phyloP scores from a whole-genome alignment of 75 land plant species.

The Isoetes taiwanensis region DNA sequence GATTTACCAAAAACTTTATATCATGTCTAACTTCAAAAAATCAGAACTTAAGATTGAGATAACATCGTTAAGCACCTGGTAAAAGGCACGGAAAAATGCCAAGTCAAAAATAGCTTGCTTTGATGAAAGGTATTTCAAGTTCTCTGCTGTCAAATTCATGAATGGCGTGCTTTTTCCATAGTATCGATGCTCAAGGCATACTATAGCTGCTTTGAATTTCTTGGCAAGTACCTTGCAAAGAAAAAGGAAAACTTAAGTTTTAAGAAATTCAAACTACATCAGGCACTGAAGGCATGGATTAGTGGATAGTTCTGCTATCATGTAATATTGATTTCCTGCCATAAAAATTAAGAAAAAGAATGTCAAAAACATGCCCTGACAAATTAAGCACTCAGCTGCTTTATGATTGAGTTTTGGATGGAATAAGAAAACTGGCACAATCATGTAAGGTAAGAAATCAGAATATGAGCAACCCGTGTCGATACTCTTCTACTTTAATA shows the following conservation, averaged over 20 bases:
- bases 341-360: too few relatives aligned
- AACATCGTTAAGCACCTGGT: slow-evolving; percentile 40
- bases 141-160: slow-evolving; percentile 40
- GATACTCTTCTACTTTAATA: too few relatives aligned
- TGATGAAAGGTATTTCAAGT: slow-evolving; percentile 76
- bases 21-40: neutral
- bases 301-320: too few relatives aligned
- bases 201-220: slow-evolving; percentile 90
- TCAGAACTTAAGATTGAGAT: neutral
- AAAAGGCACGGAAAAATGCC: slow-evolving; percentile 69
- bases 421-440: too few relatives aligned
- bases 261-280: neutral
- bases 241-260: slow-evolving; percentile 1
- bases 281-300: neutral
- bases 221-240: slow-evolving; percentile 70
- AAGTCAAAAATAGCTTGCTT: slow-evolving; percentile 96
- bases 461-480: too few relatives aligned
- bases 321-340: too few relatives aligned
- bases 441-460: too few relatives aligned
- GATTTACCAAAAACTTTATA: neutral
- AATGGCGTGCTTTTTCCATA: slow-evolving; percentile 96
- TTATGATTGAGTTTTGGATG: too few relatives aligned
- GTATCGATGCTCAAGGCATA: slow-evolving; percentile 93
- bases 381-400: too few relatives aligned
- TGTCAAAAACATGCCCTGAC: too few relatives aligned